Conservation (phyloP, 2,329 filamentous ascomycete species). For the Fusarium paranaense region DNA sequence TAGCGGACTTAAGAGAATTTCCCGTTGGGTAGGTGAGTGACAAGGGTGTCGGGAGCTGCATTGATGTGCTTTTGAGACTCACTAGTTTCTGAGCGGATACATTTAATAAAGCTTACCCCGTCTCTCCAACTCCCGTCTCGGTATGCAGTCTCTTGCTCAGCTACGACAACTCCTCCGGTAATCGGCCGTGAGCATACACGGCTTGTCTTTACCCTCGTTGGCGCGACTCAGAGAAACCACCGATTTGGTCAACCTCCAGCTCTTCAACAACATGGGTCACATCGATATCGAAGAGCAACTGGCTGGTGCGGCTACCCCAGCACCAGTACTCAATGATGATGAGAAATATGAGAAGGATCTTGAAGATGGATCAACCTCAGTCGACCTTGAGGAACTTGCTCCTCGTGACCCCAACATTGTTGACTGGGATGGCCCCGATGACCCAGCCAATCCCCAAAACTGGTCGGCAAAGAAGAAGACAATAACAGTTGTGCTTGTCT, state of each 20-base stretch:
- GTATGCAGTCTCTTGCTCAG: neutral
- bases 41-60: constrained; percentile 3
- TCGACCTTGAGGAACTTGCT: constrained; percentile 31
- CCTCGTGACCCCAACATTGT: constrained; percentile 54
- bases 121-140: neutral
- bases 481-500: constrained; percentile 51
- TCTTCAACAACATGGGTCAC: constrained; percentile 25
- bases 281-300: constrained; percentile 19
- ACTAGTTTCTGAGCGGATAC: neutral
- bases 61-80: neutral
- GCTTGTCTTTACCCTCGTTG: neutral
- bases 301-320: constrained; percentile 10
- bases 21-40: neutral
- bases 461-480: constrained; percentile 59
- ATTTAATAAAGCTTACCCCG: constrained; percentile 2
- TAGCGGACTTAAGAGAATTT: constrained; percentile 29
- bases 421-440: constrained; percentile 69
- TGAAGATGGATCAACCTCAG: constrained; percentile 36
- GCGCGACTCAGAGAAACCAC: neutral
- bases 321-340: constrained; percentile 1
- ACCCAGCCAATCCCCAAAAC: constrained; percentile 70
- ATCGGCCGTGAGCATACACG: neutral
- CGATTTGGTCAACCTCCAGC: neutral
- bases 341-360: constrained; percentile 30
- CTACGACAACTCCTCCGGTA: neutral